Base-by-base conservation (phyloP, 352 stramenopile species). In the Globisporangium mamillatum region DNA sequence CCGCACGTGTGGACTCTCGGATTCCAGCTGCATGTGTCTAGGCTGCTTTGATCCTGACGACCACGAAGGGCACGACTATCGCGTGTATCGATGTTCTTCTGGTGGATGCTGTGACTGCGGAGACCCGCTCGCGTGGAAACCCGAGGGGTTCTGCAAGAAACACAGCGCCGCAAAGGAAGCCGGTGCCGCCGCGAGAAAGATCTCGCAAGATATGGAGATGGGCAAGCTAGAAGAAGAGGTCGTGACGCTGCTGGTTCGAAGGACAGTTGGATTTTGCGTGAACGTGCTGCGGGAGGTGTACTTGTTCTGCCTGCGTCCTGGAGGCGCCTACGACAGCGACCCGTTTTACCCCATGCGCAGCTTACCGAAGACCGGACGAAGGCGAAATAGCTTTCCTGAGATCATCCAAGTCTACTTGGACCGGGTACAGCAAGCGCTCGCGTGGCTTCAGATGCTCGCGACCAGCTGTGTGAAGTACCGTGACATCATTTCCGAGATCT, bases 21-120 rank as follows among this genome's bases (percentile, higher is more conserved):
- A 95, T 70, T 95, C 87, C 59, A 93, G 85, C 60, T 95, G 87
- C 72, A 95, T 95, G 87, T 95, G 87, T 70, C 67, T 95, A 52
- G 72, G 70, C 0, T 95, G 87, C 66, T 95, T 95, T 61, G 82
- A 95, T 67, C 84, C 85, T 1, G 76, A 84, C 3, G 80, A 93
- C 59, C 87, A 95, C 63, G 81, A 91, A 65, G 84, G 84, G 18
- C 87, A 95, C 67, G 87, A 95, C 71, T 95, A 84, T 62, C 75
- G 87, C 57, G 86, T 95, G 4, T 95, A 95, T 55, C 80, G 85
- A 4, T 95, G 87, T 67, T 89, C 84, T 0, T 93, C 85, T 1
- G 87, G 87, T 1, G 87, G 87, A 20, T 95, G 87, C 64, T 95
- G 87, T 27, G 87, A 95, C 75, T 95, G 87, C 62, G 87, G 87